phyloP scores from a whole-genome alignment of 192 early-diverging fungal species.

The Fimicolochytrium jonesii region DNA sequence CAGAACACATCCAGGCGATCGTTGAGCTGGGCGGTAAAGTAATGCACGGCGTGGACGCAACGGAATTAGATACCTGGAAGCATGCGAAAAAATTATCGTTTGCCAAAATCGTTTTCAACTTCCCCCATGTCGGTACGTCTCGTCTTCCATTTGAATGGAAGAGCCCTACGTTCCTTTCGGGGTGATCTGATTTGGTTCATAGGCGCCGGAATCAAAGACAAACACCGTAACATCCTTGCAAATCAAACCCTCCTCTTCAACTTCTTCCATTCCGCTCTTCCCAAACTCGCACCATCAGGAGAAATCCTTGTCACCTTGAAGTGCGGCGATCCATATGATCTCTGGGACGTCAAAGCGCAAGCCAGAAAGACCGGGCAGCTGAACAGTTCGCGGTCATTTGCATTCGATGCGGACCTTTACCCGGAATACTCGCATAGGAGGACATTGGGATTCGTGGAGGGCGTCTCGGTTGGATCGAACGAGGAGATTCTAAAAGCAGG shows the following conservation, averaged over 20 bases:
- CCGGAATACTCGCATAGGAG: constrained; percentile 89
- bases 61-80: constrained; percentile 55
- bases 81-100: constrained; percentile 54
- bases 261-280: constrained; percentile 26
- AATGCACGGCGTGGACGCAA: constrained; percentile 76
- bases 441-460: constrained; percentile 91
- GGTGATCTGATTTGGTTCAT: no score
- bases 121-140: constrained; percentile 75
- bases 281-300: constrained; percentile 24
- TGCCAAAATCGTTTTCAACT: constrained; percentile 89
- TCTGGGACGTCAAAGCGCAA: constrained; percentile 78
- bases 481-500: constrained; percentile 67
- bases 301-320: constrained; percentile 87
- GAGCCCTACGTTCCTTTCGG: no score
- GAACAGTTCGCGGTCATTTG: constrained; percentile 34
- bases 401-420: constrained; percentile 67
- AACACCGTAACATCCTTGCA: constrained; percentile 71
- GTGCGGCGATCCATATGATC: constrained; percentile 77
- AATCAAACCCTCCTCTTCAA: constrained; percentile 60
- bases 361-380: constrained; percentile 64
- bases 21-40: constrained; percentile 61
- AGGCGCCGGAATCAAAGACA: constrained; percentile 89
- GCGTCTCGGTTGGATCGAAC: constrained; percentile 68
- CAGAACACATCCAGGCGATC: constrained; percentile 61
- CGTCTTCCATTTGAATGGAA: no score